phyloP scores from a whole-genome alignment of 108 stramenopile genomes.

The Nitzschia sp. region DNA sequence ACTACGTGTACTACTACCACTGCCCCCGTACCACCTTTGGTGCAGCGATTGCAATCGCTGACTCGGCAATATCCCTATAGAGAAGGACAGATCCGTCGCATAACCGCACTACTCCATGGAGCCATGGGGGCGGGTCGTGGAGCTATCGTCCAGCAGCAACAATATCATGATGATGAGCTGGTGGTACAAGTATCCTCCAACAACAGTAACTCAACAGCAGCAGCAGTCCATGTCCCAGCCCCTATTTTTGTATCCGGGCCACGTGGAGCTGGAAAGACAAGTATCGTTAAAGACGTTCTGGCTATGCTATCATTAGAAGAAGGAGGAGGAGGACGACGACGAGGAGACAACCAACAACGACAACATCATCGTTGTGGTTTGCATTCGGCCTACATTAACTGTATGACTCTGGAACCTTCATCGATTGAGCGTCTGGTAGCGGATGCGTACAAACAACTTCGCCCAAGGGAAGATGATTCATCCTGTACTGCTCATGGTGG shows the following conservation, averaged over 20 bases:
- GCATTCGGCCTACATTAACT: conserved; percentile 63
- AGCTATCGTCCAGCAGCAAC: no score
- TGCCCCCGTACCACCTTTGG: background rate
- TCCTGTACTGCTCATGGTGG: no score
- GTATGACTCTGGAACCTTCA: conserved; percentile 42
- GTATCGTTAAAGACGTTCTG: conserved; percentile 51
- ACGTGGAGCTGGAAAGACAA: conserved; percentile 58
- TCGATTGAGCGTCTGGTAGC: conserved; percentile 17
- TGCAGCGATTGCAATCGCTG: background rate
- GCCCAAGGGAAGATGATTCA: no score
- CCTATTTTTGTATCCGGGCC: conserved; percentile 66
- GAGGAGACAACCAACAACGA: background rate
- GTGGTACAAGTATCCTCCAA: background rate
- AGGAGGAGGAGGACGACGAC: no score
- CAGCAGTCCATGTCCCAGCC: conserved; percentile 41
- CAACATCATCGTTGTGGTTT: no score
- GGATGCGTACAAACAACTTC: conserved; percentile 20
- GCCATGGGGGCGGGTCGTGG: background rate
- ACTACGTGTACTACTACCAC: background rate
- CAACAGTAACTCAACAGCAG: background rate
- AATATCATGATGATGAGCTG: no score
- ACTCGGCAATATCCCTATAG: conserved; percentile 19
- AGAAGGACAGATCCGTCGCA: conserved; percentile 16
- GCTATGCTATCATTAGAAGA: no score
- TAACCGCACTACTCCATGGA: conserved; percentile 7